Evolutionary conservation across 768 basidiomycete species (phyloP).

Genomic region (Suillus tomentosus): DNA sequence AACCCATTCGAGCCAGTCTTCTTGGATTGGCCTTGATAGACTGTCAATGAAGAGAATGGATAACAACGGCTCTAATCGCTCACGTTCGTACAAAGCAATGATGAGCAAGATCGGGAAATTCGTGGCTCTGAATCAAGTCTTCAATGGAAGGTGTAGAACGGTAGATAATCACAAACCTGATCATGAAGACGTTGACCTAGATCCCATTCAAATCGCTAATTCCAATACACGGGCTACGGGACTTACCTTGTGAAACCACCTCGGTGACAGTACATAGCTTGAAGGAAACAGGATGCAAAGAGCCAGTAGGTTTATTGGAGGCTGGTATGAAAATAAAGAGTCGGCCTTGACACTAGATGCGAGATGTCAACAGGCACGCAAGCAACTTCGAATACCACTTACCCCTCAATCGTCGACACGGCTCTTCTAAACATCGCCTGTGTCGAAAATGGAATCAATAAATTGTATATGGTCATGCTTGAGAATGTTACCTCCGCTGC

Average conservation of each 20-base stretch:
- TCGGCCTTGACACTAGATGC: constrained; percentile 77
- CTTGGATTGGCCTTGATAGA: constrained; percentile 56
- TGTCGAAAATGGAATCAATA: constrained; percentile 7
- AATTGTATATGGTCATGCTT: background rate
- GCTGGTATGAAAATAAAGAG: constrained; percentile 90
- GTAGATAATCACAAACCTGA: constrained; percentile 49
- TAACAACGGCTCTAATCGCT: constrained; percentile 10
- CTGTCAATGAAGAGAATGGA: constrained; percentile 7
- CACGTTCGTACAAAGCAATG: constrained; percentile 84
- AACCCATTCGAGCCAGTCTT: constrained; percentile 62
- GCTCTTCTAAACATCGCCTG: constrained; percentile 95
- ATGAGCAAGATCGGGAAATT: constrained; percentile 81
- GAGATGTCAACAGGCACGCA: constrained; percentile 16
- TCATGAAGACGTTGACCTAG: constrained; percentile 87
- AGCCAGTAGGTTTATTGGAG: constrained; percentile 89
- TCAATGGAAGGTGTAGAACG: background rate
- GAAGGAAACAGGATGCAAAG: constrained; percentile 85
- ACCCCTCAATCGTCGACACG: constrained; percentile 94
- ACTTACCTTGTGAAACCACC: constrained; percentile 94
- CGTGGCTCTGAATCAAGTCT: constrained; percentile 51
- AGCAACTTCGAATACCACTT: constrained; percentile 20
- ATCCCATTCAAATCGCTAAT: constrained; percentile 19
- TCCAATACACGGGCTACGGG: constrained; percentile 9
- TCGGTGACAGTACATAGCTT: constrained; percentile 82
- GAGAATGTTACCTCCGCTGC: constrained; percentile 69